These are phyloP conservation scores for Dalbergia oliveri DNA, from an alignment of 306 rosid genomes.

Conservation along the genomic window DNA sequence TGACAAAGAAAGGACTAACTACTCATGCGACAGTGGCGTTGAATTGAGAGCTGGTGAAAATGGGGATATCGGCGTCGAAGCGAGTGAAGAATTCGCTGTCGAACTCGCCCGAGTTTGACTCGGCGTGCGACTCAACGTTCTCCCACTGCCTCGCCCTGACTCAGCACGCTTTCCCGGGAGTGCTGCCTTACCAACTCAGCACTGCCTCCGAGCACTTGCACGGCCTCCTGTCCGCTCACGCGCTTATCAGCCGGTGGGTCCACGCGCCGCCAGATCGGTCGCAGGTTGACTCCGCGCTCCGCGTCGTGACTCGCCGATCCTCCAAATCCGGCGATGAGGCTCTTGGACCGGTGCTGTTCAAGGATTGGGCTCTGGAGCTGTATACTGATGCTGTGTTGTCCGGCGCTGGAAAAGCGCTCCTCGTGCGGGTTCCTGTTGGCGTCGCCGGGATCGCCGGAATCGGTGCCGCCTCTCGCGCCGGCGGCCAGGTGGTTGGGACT, in stretches of 20 bases:
- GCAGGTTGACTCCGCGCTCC: slow-evolving; percentile 76
- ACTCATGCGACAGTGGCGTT: background rate
- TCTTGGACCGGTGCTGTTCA: slow-evolving; percentile 57
- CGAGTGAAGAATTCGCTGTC: slow-evolving; percentile 57
- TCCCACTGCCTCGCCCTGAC: slow-evolving; percentile 71
- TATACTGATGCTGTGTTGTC: slow-evolving; percentile 62
- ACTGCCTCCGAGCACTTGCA: slow-evolving; percentile 74
- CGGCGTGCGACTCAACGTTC: slow-evolving; percentile 72
- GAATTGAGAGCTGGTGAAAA: slow-evolving; percentile 7
- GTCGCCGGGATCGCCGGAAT: slow-evolving; percentile 75
- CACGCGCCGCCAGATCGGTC: slow-evolving; percentile 63
- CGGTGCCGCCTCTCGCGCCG: slow-evolving; percentile 65
- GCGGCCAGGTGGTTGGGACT: slow-evolving; percentile 59
- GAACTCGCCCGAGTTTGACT: slow-evolving; percentile 63
- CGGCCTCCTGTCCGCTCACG: slow-evolving; percentile 55
- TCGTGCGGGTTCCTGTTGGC: slow-evolving; percentile 72
- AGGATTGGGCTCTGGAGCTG: slow-evolving; percentile 72
- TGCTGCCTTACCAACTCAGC: slow-evolving; percentile 78
- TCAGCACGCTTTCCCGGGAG: slow-evolving; percentile 68
- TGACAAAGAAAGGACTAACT: background rate
- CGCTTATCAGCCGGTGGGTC: slow-evolving; percentile 72
- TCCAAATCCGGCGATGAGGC: background rate
- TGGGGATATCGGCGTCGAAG: slow-evolving; percentile 77
- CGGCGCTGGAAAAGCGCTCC: slow-evolving; percentile 61
- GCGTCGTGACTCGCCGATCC: slow-evolving; percentile 34